phyloP scores from a whole-genome alignment of 305 asterid species.

The Fraxinus floribunda region DNA sequence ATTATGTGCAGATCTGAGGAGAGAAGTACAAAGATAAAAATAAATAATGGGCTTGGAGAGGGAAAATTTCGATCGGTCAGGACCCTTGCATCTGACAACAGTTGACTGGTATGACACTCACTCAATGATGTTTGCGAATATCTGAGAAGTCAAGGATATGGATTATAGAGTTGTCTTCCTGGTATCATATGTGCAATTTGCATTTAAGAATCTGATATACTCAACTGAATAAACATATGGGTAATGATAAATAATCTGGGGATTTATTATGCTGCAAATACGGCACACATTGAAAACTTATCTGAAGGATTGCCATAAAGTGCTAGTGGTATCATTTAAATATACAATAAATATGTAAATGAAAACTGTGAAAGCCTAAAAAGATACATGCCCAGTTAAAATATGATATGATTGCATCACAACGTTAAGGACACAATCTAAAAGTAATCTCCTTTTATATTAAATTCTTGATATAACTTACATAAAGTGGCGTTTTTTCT shows the following conservation, averaged over 20 bases:
- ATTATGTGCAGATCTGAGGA: constrained; percentile 32
- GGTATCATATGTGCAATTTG: background rate
- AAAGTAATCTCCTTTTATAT: background rate
- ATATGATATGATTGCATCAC: background rate
- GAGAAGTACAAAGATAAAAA: constrained; percentile 1
- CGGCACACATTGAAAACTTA: background rate
- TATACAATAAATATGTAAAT: too few species aligned
- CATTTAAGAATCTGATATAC: background rate
- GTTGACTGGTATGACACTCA: constrained; percentile 62
- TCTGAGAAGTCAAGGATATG: background rate
- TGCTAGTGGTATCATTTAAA: too few species aligned
- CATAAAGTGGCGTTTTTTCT: background rate
- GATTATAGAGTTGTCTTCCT: background rate
- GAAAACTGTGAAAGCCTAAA: too few species aligned
- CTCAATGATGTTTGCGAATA: background rate
- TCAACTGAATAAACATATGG: background rate
- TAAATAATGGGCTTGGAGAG: constrained; percentile 57
- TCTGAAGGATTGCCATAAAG: too few species aligned
- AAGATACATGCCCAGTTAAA: background rate
- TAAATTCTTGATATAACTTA: background rate
- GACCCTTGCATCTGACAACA: constrained; percentile 69
- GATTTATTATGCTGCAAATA: background rate
- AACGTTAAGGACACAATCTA: background rate
- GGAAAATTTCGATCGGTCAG: constrained; percentile 62
- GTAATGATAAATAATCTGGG: background rate